These are phyloP conservation scores for Hypoxylon lenormandii DNA, from an alignment of 495 filamentous ascomycete species.

Conservation along the genomic window DNA sequence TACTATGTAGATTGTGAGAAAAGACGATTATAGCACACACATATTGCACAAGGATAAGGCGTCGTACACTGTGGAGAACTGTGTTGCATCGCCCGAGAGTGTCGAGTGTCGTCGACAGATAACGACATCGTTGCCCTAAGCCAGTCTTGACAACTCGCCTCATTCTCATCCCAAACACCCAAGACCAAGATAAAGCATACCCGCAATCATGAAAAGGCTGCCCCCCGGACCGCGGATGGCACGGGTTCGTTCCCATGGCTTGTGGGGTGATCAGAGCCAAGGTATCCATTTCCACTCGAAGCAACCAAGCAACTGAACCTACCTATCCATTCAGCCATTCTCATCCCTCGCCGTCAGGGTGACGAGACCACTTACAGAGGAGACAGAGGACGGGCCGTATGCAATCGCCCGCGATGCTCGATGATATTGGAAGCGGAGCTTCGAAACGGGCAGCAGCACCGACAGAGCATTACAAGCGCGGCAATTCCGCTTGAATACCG, in stretches of 20 bases:
- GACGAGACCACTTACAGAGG: slow-evolving; percentile 1
- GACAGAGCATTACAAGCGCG: slow-evolving; percentile 44
- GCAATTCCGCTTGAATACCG: slow-evolving; percentile 45
- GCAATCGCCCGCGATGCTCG: slow-evolving; percentile 27
- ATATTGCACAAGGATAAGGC: slow-evolving; percentile 35
- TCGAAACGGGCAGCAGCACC: slow-evolving; percentile 41
- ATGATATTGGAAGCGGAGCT: slow-evolving; percentile 18
- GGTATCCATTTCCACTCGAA: slow-evolving; percentile 1
- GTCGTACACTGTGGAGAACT: slow-evolving; percentile 41
- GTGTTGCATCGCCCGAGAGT: slow-evolving; percentile 40
- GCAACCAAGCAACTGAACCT: too few relatives aligned
- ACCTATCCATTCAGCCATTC: too few relatives aligned
- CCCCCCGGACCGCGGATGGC: slow-evolving; percentile 27
- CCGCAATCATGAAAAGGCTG: slow-evolving; percentile 26
- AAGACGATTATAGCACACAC: slow-evolving; percentile 36
- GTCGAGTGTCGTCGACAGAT: slow-evolving; percentile 37
- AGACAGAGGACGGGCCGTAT: slow-evolving; percentile 2
- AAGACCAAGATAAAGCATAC: slow-evolving; percentile 23
- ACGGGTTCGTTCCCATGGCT: slow-evolving; percentile 28
- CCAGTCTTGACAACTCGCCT: slow-evolving; percentile 31
- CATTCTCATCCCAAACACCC: slow-evolving; percentile 15
- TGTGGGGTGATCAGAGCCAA: slow-evolving; percentile 24
- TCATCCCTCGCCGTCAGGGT: slow-evolving; percentile 25
- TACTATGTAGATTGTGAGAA: slow-evolving; percentile 29
- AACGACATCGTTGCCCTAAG: slow-evolving; percentile 47